phyloP scores from a whole-genome alignment of 108 stramenopile species.

The Cyclotella kingstonii region DNA sequence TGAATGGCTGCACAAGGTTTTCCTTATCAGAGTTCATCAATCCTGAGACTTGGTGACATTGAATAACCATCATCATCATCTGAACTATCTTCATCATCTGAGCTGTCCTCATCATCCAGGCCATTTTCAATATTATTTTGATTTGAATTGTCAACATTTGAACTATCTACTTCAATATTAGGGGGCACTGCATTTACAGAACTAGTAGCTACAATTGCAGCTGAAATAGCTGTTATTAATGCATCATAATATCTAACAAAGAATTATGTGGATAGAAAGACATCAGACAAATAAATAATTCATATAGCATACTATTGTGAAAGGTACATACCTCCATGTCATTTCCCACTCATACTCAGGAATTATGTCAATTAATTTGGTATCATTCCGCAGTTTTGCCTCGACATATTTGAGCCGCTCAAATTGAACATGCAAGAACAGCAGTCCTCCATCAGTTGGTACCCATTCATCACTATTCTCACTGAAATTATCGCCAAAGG shows the following conservation, averaged over 20 bases:
- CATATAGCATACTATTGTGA: not conserved
- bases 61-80: conserved; percentile 8
- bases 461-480: conserved; percentile 17
- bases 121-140: not conserved
- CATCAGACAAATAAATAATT: not conserved
- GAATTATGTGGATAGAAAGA: not conserved
- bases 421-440: conserved; percentile 21
- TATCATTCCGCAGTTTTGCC: conserved; percentile 14
- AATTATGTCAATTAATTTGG: conserved; percentile 22
- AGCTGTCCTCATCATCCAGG: not conserved
- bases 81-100: conserved; percentile 6
- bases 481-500: conserved; percentile 38
- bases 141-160: no score
- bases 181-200: not conserved
- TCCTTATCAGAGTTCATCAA: conserved; percentile 1
- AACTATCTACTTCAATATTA: not conserved
- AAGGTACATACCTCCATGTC: conserved; percentile 23
- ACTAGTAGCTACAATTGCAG: conserved; percentile 36
- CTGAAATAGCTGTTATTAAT: conserved; percentile 32
- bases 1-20: no score
- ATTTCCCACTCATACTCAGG: conserved; percentile 45
- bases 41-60: no score
- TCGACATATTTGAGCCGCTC: conserved; percentile 15
- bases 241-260: conserved; percentile 13
- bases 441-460: conserved; percentile 21